Evolutionary conservation across 2,329 filamentous ascomycete species (phyloP).

Genomic region (Fusarium cyanostomum): DNA sequence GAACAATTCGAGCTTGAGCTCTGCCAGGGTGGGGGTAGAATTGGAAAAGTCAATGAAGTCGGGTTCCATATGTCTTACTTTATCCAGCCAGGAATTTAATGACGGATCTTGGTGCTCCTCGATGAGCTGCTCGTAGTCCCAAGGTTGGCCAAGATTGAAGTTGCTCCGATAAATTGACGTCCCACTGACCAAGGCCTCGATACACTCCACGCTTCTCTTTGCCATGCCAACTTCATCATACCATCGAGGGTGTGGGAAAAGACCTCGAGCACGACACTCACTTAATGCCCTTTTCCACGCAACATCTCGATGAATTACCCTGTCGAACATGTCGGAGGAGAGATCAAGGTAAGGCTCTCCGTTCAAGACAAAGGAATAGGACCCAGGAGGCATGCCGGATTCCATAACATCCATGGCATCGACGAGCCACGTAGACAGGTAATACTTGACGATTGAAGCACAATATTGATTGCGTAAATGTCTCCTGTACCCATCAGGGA

Average conservation of each 20-base stretch:
- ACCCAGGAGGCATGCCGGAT: background rate
- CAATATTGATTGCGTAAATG: background rate
- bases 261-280: background rate
- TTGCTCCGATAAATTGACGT: slow-evolving; percentile 6
- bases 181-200: background rate
- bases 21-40: background rate
- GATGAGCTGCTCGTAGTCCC: background rate
- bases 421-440: background rate
- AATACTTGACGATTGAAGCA: fast-evolving
- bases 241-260: background rate
- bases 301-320: background rate
- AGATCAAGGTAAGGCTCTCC: background rate
- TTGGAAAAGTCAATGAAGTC: background rate
- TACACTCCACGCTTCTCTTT: fast-evolving
- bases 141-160: background rate
- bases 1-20: background rate
- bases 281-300: background rate
- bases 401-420: background rate
- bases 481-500: background rate
- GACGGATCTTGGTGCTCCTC: background rate
- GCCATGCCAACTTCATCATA: background rate
- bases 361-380: slow-evolving; percentile 4
- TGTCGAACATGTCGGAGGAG: background rate
- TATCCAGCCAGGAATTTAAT: background rate
- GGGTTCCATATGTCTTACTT: background rate